These are phyloP conservation scores for Candida methanosorbosa DNA, from an alignment of 805 yeast species.

Conservation along the genomic window DNA sequence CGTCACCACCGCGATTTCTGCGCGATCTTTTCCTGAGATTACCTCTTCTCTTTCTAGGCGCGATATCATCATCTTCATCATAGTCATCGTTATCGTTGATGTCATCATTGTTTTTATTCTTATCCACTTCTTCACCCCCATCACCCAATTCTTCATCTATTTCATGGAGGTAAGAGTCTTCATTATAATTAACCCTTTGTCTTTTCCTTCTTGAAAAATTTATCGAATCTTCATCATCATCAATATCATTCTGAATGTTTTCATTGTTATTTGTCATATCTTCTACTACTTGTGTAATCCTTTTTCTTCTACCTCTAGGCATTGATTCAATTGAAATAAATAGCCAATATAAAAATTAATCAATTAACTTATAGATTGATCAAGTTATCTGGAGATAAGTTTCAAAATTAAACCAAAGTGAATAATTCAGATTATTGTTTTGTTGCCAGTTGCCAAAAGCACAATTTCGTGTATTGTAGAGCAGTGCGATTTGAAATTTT, in stretches of 20 bases:
- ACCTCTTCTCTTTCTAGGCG: slow-evolving; percentile 6
- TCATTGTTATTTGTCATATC: neutral
- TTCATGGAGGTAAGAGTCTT: slow-evolving; percentile 18
- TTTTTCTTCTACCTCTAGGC: neutral
- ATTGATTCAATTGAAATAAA: neutral
- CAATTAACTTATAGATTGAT: neutral
- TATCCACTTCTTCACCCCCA: slow-evolving; percentile 9
- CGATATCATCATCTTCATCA: slow-evolving; percentile 10
- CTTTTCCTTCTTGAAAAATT: slow-evolving; percentile 22
- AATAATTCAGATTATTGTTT: too few relatives aligned
- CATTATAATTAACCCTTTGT: slow-evolving; percentile 23
- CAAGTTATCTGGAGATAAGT: too few relatives aligned
- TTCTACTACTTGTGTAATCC: neutral
- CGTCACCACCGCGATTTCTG: slow-evolving; percentile 3
- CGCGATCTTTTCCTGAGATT: slow-evolving; percentile 7
- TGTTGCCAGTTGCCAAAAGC: too few relatives aligned
- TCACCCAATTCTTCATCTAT: slow-evolving; percentile 18
- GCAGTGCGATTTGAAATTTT: too few relatives aligned
- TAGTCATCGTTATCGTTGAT: slow-evolving; percentile 23
- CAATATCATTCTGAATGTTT: too few relatives aligned
- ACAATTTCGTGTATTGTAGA: too few relatives aligned
- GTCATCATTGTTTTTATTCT: slow-evolving; percentile 13
- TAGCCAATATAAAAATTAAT: neutral
- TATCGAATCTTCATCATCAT: slow-evolving; percentile 13
- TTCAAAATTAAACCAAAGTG: too few relatives aligned